phyloP scores from a whole-genome alignment of 2,329 filamentous ascomycete genomes.

The Bipolaris victoriae region DNA sequence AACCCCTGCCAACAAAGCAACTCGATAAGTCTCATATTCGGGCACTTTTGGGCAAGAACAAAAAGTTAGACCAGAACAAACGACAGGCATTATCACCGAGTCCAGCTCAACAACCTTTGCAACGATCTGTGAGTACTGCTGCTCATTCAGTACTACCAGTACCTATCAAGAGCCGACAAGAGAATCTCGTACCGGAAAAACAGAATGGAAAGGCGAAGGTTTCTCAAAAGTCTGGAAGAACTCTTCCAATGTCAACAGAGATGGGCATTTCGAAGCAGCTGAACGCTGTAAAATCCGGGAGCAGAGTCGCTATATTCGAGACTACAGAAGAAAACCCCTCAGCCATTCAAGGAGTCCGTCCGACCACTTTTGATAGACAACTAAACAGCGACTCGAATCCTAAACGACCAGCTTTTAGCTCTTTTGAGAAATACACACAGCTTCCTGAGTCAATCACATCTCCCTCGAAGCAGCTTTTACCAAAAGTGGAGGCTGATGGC shows the following conservation, averaged over 20 bases:
- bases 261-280: background rate
- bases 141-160: background rate
- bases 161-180: background rate
- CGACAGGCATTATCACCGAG: background rate
- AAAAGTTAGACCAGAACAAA: background rate
- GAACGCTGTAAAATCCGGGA: background rate
- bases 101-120: background rate
- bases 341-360: background rate
- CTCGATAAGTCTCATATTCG: slow-evolving; percentile 11
- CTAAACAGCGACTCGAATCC: background rate
- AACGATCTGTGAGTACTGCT: background rate
- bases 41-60: slow-evolving; percentile 6
- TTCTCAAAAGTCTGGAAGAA: background rate
- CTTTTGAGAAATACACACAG: background rate
- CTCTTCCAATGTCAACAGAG: background rate
- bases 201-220: background rate
- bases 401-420: background rate
- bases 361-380: background rate
- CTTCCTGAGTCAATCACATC: background rate
- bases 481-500: background rate
- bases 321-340: background rate
- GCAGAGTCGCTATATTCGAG: background rate
- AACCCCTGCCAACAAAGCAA: slow-evolving; percentile 3
- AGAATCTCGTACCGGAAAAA: background rate
- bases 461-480: background rate